A percentile compares a stretch with the other conserved stretches of the same genome.
These are phyloP conservation scores for Sporothrix pseudoabietina DNA, from an alignment of 2,329 filamentous ascomycete genomes.

Conservation along the genomic window DNA sequence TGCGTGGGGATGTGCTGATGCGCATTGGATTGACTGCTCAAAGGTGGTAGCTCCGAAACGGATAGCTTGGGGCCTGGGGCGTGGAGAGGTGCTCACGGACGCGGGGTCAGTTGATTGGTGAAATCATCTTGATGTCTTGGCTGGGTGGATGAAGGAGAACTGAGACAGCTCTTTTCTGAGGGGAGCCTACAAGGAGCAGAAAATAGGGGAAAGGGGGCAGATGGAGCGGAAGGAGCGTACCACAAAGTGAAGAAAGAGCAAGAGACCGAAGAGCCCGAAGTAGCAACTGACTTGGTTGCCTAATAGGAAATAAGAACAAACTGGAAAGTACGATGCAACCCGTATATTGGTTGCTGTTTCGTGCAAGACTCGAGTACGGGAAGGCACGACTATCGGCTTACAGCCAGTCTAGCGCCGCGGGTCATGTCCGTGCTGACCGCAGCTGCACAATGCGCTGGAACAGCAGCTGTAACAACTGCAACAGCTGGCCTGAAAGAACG, in stretches of 20 bases:
- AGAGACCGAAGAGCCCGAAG: slow-evolving; percentile 2
- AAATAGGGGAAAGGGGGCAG: neutral
- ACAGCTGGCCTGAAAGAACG: neutral
- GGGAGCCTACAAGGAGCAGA: too few relatives aligned
- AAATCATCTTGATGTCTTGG: neutral
- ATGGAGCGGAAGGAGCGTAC: neutral
- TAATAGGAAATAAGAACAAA: neutral
- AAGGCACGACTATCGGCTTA: neutral
- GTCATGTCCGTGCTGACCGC: neutral
- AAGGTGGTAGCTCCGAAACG: neutral
- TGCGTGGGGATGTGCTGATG: neutral
- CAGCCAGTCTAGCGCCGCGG: neutral
- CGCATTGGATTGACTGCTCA: neutral
- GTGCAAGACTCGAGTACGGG: neutral
- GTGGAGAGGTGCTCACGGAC: neutral
- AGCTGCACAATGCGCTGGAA: neutral
- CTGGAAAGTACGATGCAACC: neutral
- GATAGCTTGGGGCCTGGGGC: neutral
- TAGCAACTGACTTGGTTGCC: neutral
- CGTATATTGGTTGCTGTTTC: neutral
- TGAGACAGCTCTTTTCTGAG: neutral
- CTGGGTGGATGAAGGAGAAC: neutral
- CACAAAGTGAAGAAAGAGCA: neutral
- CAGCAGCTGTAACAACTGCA: too few relatives aligned
- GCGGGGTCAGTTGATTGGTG: neutral